Percentiles rank a stretch among this genome's conserved stretches.
Conservation (phyloP, 225 moss, liverwort and hornwort genomes). For the Antitrichia curtipendula region DNA sequence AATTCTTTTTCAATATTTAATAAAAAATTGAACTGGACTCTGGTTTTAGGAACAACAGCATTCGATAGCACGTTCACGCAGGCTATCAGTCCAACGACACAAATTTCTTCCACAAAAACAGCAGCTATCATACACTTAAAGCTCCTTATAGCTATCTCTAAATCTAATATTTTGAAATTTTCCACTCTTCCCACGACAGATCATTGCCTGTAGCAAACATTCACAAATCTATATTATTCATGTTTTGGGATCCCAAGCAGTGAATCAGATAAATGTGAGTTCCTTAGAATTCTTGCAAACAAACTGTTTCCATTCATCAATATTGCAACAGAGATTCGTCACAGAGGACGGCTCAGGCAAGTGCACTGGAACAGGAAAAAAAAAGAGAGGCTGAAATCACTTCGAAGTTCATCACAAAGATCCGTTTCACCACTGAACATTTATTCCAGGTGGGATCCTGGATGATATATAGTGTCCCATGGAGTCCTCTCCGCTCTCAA, state of each 20-base stretch:
- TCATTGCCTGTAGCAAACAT: rapidly evolving
- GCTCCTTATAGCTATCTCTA: too few species aligned
- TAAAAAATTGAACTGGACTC: too few species aligned
- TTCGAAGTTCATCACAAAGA: conserved; percentile 37
- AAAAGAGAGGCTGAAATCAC: background rate
- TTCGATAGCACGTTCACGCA: too few species aligned
- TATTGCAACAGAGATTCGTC: too few species aligned
- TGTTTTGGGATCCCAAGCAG: background rate
- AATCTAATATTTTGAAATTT: too few species aligned
- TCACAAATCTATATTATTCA: background rate
- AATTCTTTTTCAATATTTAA: too few species aligned
- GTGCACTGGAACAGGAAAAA: background rate
- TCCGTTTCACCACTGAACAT: background rate
- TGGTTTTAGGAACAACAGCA: too few species aligned
- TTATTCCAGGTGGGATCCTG: conserved; percentile 20
- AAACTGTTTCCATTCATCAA: background rate
- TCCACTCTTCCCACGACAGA: background rate
- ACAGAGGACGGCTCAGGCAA: background rate
- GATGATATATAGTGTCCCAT: background rate
- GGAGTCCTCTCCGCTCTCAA: background rate
- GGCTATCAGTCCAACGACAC: too few species aligned
- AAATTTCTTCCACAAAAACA: background rate
- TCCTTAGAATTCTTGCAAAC: background rate
- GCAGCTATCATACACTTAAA: too few species aligned
- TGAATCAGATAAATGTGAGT: background rate